Percentiles rank a stretch among this genome's conserved stretches.
Conservation (phyloP, 2,329 filamentous ascomycete species). For the Fusarium globosum region DNA sequence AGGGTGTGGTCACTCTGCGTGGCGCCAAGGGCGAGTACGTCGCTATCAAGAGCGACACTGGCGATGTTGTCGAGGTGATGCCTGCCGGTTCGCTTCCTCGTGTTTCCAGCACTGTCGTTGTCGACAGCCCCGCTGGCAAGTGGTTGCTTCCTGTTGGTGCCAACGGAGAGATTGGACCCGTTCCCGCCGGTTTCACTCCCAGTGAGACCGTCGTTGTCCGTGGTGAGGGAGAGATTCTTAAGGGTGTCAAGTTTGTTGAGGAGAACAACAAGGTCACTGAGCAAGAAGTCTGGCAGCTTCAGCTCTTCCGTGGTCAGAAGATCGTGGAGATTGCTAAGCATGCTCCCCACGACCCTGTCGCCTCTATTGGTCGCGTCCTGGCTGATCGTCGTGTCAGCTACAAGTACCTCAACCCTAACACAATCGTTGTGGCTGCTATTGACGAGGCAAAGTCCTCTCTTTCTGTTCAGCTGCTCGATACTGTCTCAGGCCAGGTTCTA, state of each 20-base stretch:
- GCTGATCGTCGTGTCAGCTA: constrained; percentile 94
- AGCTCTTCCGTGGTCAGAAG: constrained; percentile 71
- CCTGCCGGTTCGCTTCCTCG: constrained; percentile 46
- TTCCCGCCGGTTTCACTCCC: constrained; percentile 60
- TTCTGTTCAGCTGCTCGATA: constrained; percentile 84
- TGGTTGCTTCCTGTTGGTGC: constrained; percentile 65
- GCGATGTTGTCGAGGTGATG: constrained; percentile 61
- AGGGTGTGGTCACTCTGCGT: constrained; percentile 67
- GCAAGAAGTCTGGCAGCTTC: constrained; percentile 77
- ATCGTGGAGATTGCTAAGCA: constrained; percentile 76
- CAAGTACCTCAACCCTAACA: constrained; percentile 94
- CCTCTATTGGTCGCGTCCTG: constrained; percentile 93
- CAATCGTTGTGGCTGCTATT: constrained; percentile 78
- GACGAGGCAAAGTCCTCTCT: constrained; percentile 69
- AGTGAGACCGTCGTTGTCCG: constrained; percentile 67
- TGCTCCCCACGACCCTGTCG: constrained; percentile 84
- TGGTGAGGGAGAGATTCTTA: constrained; percentile 60
- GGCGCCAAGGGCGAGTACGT: constrained; percentile 71
- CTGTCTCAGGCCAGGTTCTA: constrained; percentile 84
- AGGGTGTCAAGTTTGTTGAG: constrained; percentile 64
- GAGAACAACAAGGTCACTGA: constrained; percentile 56
- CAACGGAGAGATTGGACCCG: constrained; percentile 60
- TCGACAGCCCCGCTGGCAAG: constrained; percentile 63
- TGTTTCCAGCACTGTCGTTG: constrained; percentile 58
- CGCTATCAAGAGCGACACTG: constrained; percentile 64